phyloP scores from a whole-genome alignment of 768 basidiomycete species.

The Kwoniella dejecticola region DNA sequence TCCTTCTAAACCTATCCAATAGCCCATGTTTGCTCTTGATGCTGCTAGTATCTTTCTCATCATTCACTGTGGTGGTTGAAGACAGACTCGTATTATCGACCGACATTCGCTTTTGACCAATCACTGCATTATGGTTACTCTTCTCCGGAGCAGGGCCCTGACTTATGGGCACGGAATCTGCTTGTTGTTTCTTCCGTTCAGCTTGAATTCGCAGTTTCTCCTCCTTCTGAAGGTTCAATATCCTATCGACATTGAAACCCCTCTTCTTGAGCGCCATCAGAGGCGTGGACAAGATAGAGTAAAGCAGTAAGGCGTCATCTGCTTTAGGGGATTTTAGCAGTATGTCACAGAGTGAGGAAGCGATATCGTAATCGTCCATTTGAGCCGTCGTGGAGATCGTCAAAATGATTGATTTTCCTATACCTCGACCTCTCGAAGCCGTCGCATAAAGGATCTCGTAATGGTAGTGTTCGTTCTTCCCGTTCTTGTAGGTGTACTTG shows the following conservation, averaged over 20 bases:
- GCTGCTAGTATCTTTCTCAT: not conserved
- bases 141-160: not conserved
- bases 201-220: conserved; percentile 60
- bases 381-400: conserved; percentile 75
- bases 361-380: conserved; percentile 89
- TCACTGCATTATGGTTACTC: too few relatives aligned
- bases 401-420: conserved; percentile 61
- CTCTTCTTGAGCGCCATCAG: conserved; percentile 62
- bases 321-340: conserved; percentile 76
- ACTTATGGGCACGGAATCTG: conserved; percentile 22
- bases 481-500: conserved; percentile 43
- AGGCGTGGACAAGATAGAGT: conserved; percentile 92
- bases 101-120: not conserved
- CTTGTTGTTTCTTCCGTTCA: conserved; percentile 47
- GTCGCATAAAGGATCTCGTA: conserved; percentile 42
- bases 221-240: conserved; percentile 77
- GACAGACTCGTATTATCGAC: not conserved
- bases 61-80: not conserved
- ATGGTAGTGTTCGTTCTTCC: conserved; percentile 33
- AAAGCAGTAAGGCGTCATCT: conserved; percentile 84
- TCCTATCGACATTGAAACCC: conserved; percentile 71
- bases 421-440: conserved; percentile 27
- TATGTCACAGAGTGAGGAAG: conserved; percentile 75
- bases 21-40: not conserved
- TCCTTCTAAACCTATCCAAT: conserved; percentile 22